Base-by-base conservation (phyloP, 352 stramenopile species). In the Thalassiosira hispida region DNA sequence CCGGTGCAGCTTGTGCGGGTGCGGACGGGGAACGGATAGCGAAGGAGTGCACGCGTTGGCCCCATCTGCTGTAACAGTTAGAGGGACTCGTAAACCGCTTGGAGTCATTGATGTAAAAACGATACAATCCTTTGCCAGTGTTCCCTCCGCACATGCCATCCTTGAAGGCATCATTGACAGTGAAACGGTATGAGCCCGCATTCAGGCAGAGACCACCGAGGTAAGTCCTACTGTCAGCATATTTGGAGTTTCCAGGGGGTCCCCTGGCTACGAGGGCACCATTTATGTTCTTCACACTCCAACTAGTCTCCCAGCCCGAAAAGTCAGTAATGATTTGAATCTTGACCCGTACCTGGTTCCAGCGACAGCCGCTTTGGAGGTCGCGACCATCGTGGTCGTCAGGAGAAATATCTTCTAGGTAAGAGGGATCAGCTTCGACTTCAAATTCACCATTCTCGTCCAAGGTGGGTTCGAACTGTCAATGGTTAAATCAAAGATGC, bases 131-230 rank as follows among this genome's bases (percentile, higher is more conserved):
- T 22, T 56, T 1, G 18, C 55, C 64, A 25, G 9, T 52, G 12
- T 25, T 42, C 0, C 55, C 59, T 4, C 59, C 59, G 18, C 60
- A 73, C 69, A 81, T 77, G 18, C 73, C 73, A 56, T 81, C 71
- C n/a, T 69, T 60, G 25, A 53, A 76, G 9, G 25, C 14, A 25
- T 81, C 73, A 16, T 20, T 27, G 1, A 81, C 59, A 33, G 33
- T 69, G 3, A 81, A 71, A 12, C n/a, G 16, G n/a, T 81, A 81
- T 2, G 20, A 33, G 8, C 73, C 73, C 0, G 25, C 42, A 11
- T 59, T 23, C 16, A 81, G 35, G 31, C 73, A 81, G 1, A 46
- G 23, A 7, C n/a, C 31, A 11, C 51, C 69, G 18, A 23, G 23
- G 33, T 78, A 67, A 40, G 22, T 22, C 11, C 14, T 65, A n/a